Evolutionary conservation across 768 basidiomycete genomes (phyloP), one percentile per base, ranked within the genome.

Genomic region (Suillus weaverae): DNA sequence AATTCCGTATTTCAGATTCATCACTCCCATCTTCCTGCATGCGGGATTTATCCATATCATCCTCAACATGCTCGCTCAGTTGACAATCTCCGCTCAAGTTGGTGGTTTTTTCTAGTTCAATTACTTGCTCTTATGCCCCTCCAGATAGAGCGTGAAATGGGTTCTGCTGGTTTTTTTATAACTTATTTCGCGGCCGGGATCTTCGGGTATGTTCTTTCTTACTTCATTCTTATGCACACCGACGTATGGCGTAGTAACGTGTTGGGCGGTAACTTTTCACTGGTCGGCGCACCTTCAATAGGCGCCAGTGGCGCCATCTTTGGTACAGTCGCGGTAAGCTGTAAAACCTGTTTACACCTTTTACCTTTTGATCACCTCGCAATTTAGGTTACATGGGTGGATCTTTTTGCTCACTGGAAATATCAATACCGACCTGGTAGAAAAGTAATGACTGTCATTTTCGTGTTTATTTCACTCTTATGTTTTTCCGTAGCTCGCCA

Each of bases 271-370:
- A 98, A 97, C 77, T 99, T 99, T 73, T 83, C 94, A 3, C 79
- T 97, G 14, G 90, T 95, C 4, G 96, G 95, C 9, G 78, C 89
- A 22, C 95, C 97, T 0, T 94, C 92, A 14, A 84, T 95, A 13
- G 97, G 97, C 51, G 97, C 97, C 2, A 92, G 90, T 68, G 97
- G 97, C 7, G 94, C 96, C 1, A 91, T 98, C 62, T 95, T 97
- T 64, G 94, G 93, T 18, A 92, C 91, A 3, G 79, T 94, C 48
- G 91, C 89, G 3, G 91, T 92, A 73, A 64, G 84, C 74, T 55
- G 32, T 38, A 18, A 62, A 41, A 48, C 48, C 38, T n/a, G 9
- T 32, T 35, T 35, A 2, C 30, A 13, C 30, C 38, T 8, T 20
- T 20, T 16, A 32, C 26, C n/a, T 53, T 30, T 13, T 35, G 44